Conservation (phyloP, 768 basidiomycete species). For the Basidioascus undulatus region DNA sequence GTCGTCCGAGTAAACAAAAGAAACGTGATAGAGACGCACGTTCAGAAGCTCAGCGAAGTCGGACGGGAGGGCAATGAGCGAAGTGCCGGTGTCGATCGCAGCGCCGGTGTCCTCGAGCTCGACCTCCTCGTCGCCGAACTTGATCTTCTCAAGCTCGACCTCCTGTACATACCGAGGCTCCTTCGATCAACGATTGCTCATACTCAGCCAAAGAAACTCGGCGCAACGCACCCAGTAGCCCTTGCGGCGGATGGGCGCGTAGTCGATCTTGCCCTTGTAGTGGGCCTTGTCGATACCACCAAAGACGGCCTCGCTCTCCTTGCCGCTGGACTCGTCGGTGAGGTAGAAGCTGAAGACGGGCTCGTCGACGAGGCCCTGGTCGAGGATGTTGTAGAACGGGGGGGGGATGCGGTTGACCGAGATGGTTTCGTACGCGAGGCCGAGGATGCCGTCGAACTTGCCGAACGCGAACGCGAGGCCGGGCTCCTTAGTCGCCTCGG, state of each 20-base stretch:
- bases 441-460: conserved; percentile 87
- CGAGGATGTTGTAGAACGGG: conserved; percentile 82
- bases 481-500: conserved; percentile 86
- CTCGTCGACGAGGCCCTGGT: conserved; percentile 51
- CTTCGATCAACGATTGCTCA: not conserved
- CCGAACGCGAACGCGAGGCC: conserved; percentile 83
- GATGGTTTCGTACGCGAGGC: conserved; percentile 85
- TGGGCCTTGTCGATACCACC: conserved; percentile 61
- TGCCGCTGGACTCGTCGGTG: conserved; percentile 24
- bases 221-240: conserved; percentile 72
- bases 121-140: conserved; percentile 63
- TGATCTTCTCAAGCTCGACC: conserved; percentile 68
- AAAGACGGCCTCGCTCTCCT: conserved; percentile 66
- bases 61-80: conserved; percentile 72
- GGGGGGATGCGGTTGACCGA: conserved; percentile 78
- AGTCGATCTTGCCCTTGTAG: conserved; percentile 55
- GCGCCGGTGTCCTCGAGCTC: conserved; percentile 63
- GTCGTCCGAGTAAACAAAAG: not conserved
- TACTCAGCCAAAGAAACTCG: no score
- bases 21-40: conserved; percentile 20
- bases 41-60: conserved; percentile 98
- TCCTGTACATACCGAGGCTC: conserved; percentile 31
- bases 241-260: conserved; percentile 78
- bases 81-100: conserved; percentile 41
- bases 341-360: conserved; percentile 88